phyloP scores from a whole-genome alignment of 768 basidiomycete genomes.

The Rhodocollybia butyracea region DNA sequence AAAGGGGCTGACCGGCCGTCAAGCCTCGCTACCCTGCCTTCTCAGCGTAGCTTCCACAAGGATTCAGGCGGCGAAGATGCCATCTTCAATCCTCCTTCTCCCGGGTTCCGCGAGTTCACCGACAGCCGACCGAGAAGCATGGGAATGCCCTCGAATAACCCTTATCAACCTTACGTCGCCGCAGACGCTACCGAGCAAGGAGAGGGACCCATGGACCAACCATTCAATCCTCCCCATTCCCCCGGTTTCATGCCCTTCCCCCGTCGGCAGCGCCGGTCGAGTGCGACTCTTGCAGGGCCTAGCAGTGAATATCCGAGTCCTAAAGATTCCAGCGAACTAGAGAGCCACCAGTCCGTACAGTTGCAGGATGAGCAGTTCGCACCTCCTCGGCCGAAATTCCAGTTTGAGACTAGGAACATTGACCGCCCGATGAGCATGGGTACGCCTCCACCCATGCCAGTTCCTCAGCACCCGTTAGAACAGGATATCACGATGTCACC shows the following conservation, averaged over 20 bases:
- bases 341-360: background rate
- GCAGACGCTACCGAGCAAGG: background rate
- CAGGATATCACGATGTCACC: slow-evolving; percentile 12
- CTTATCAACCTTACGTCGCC: background rate
- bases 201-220: slow-evolving; percentile 4
- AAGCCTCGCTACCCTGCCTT: slow-evolving; percentile 19
- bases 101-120: slow-evolving; percentile 8
- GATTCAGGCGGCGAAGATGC: slow-evolving; percentile 26
- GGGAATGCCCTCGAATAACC: slow-evolving; percentile 6
- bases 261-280: background rate
- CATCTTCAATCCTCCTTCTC: slow-evolving; percentile 2
- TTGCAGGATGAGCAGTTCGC: background rate
- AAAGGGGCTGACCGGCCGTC: slow-evolving; percentile 36
- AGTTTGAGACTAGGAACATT: background rate
- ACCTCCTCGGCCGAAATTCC: slow-evolving; percentile 6
- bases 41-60: slow-evolving; percentile 8
- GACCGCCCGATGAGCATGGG: slow-evolving; percentile 12
- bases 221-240: slow-evolving; percentile 6
- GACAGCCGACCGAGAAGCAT: slow-evolving; percentile 31
- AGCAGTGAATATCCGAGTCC: too few species aligned
- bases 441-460: slow-evolving; percentile 3
- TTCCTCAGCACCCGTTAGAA: slow-evolving; percentile 1
- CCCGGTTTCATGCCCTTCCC: background rate
- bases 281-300: background rate
- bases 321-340: too few species aligned